phyloP scores from a whole-genome alignment of 2,329 filamentous ascomycete species.

The Paecilomyces variotii region DNA sequence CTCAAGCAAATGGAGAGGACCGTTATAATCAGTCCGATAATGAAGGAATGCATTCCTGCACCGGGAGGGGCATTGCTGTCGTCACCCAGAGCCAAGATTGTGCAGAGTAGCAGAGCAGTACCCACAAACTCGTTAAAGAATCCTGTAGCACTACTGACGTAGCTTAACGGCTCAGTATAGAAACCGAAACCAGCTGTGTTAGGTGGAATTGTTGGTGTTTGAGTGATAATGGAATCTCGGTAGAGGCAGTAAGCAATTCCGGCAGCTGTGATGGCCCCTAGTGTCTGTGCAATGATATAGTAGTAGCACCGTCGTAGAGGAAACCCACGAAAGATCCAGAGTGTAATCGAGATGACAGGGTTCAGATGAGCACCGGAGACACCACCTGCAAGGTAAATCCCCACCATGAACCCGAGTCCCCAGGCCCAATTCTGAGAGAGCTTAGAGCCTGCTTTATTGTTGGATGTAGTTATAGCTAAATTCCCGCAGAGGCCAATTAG shows the following conservation, averaged over 20 bases:
- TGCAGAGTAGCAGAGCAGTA: neutral
- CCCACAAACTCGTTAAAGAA: neutral
- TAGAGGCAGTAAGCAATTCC: neutral
- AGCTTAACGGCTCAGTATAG: neutral
- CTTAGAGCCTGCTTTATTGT: too few relatives aligned
- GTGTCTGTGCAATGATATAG: neutral
- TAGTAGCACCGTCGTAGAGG: neutral
- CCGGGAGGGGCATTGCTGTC: neutral
- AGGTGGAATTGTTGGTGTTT: neutral
- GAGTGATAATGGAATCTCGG: neutral
- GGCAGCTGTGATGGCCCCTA: neutral
- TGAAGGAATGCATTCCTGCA: neutral
- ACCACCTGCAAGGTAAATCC: neutral
- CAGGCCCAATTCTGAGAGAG: too few relatives aligned
- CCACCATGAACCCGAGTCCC: too few relatives aligned
- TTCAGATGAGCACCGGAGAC: neutral
- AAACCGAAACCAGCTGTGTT: neutral
- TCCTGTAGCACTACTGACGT: neutral
- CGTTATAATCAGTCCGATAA: neutral
- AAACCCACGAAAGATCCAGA: neutral
- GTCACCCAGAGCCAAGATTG: neutral
- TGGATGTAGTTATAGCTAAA: too few relatives aligned
- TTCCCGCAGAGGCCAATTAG: too few relatives aligned
- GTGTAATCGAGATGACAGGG: neutral
- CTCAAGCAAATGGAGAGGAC: neutral